These are phyloP conservation scores for Fusarium veterinarium DNA, from an alignment of 2,329 filamentous ascomycete species.

Conservation along the genomic window DNA sequence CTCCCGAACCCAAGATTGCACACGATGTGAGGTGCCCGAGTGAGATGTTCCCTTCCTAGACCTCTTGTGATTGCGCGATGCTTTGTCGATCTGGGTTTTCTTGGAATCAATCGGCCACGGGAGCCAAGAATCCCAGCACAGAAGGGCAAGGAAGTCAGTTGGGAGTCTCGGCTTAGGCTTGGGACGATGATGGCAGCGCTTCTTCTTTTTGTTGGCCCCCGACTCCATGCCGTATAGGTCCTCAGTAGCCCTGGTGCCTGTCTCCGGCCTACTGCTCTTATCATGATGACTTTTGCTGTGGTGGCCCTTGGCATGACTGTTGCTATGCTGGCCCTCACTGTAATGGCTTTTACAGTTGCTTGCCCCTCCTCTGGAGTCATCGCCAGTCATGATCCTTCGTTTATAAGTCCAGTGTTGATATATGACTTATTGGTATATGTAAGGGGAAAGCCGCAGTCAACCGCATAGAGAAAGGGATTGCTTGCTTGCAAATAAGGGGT, in stretches of 20 bases:
- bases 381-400: not conserved
- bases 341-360: conserved; percentile 5
- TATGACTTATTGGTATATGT: not conserved
- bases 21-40: not conserved
- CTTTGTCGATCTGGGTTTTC: not conserved
- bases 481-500: not conserved
- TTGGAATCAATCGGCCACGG: not conserved
- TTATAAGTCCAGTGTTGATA: not conserved
- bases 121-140: conserved; percentile 1
- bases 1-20: not conserved
- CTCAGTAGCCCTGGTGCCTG: not conserved
- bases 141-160: not conserved
- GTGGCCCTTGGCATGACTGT: not conserved
- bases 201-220: not conserved
- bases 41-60: not conserved
- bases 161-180: not conserved
- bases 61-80: not conserved
- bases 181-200: not conserved
- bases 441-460: not conserved
- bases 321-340: not conserved
- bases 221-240: not conserved
- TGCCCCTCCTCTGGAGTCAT: not conserved
- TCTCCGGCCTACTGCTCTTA: not conserved
- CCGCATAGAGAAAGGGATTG: not conserved
- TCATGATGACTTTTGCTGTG: not conserved